These are phyloP conservation scores for Knoxia roxburghii DNA, from an alignment of 257 asterid genomes.

Conservation along the genomic window DNA sequence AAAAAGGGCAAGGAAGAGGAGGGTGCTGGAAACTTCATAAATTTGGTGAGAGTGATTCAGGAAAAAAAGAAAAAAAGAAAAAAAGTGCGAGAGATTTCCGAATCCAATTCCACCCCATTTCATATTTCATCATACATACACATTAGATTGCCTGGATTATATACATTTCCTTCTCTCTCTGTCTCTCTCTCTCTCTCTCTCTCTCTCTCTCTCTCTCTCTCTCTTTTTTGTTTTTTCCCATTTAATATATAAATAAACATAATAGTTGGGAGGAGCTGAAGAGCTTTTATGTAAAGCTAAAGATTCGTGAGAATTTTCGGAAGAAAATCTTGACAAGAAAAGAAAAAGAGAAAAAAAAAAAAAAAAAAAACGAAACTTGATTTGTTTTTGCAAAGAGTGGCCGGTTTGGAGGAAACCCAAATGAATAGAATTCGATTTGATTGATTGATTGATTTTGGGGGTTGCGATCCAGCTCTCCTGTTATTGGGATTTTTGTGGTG, in stretches of 20 bases:
- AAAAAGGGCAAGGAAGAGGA: conserved; percentile 7
- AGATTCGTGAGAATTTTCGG: conserved; percentile 21
- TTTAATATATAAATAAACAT: neutral
- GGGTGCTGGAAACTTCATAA: conserved; percentile 44
- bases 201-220: too few species aligned
- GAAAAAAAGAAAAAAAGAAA: neutral
- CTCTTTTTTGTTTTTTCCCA: too few species aligned
- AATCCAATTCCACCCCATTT: conserved; percentile 8
- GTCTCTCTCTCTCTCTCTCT: too few species aligned
- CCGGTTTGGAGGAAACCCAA: neutral
- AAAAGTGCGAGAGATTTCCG: conserved; percentile 9
- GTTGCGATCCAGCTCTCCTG: conserved; percentile 30
- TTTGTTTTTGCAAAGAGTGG: neutral
- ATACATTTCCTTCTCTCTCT: too few species aligned
- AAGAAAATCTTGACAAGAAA: neutral
- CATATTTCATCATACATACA: neutral
- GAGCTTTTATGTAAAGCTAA: neutral
- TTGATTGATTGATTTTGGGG: neutral
- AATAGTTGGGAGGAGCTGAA: neutral
- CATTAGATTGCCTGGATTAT: too few species aligned
- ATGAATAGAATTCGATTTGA: neutral
- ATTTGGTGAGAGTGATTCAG: conserved; percentile 33
- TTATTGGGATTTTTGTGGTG: conserved; percentile 17
- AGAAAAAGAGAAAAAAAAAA: neutral
- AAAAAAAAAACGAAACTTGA: neutral